Percentiles rank a stretch among this genome's conserved stretches.
Conservation (phyloP, 164 flowering plant species). For the Umbilicus rupestris region DNA sequence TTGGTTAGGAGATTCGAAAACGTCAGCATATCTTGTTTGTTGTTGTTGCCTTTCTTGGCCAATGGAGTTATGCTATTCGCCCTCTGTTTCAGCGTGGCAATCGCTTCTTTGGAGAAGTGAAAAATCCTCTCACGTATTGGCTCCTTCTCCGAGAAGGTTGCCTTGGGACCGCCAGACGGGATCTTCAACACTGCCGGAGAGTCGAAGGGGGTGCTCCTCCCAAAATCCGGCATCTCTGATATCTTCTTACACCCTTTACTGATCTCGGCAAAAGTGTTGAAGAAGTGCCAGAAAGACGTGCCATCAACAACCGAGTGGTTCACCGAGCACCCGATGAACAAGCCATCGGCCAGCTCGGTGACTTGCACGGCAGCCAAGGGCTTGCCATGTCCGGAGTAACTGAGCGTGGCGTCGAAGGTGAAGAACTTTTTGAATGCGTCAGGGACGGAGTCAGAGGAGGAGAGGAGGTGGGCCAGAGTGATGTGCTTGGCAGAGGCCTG, state of each 20-base stretch:
- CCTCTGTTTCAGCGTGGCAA: constrained; percentile 40
- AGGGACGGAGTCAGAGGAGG: constrained; percentile 41
- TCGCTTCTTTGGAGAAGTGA: constrained; percentile 52
- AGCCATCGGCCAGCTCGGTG: constrained; percentile 67
- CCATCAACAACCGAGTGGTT: constrained; percentile 84
- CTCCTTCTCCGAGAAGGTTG: constrained; percentile 44
- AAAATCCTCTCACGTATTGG: constrained; percentile 69
- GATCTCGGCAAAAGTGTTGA: constrained; percentile 65
- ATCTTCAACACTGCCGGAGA: constrained; percentile 54
- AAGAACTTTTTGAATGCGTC: constrained; percentile 38
- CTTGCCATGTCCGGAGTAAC: constrained; percentile 58
- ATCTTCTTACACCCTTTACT: constrained; percentile 27
- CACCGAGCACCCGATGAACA: constrained; percentile 62
- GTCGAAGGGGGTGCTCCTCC: constrained; percentile 44
- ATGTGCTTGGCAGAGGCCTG: constrained; percentile 43
- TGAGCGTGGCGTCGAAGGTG: constrained; percentile 38
- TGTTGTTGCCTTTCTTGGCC: not conserved
- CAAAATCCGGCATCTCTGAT: constrained; percentile 40
- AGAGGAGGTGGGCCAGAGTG: constrained; percentile 21
- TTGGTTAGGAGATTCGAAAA: too few relatives aligned
- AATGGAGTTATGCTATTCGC: constrained; percentile 28
- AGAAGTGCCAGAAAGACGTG: constrained; percentile 89
- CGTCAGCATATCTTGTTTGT: too few relatives aligned
- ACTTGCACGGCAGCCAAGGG: constrained; percentile 72
- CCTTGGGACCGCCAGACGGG: constrained; percentile 52